Base-by-base conservation (phyloP, 1,139 yeast species). In the Pichia sp. region DNA sequence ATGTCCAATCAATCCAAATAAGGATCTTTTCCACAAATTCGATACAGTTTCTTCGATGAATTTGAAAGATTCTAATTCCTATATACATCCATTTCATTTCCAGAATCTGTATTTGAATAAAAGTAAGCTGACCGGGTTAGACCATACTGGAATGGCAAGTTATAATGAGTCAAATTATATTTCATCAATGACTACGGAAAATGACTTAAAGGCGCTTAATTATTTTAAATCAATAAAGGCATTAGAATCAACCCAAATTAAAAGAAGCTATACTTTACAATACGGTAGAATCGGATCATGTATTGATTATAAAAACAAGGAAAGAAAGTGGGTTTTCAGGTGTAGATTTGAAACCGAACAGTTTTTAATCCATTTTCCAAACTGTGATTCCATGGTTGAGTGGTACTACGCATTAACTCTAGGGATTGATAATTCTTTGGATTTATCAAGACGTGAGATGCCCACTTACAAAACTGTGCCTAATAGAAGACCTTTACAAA, bases 391-490 rank as follows among this genome's bases (percentile, higher is more conserved):
- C 34, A 68, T 84, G 67, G 74, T 84, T 33, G 75, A 73, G 40
- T 83, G 92, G 90, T 73, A 81, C 47, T 68, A 72, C 59, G 75
- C 75, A 40, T 47, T 84, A 4, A 69, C 72, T 41, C 67, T 76
- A 6, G 92, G 86, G 1, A 75, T 77, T 45, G 85, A 80, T 54
- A 75, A 83, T 29, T 66, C 87, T 3, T 63, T 82, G 38, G 92
- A 84, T 59, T 54, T 84, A 31, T 68, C 66, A 35, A 67, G 72
- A 29, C 66, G 94, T 42, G 79, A 76, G 41, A 59, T 77, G 59
- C 92, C 94, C 3, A 68, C 69, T 31, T 83, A 82, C 59, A 68
- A 88, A 57, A 80, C 86, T 0, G 87, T 84, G 8, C 94, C 94
- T 4, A 66, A 90, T 54, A 68, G 90, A 54, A 68, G 88, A 58